Base-by-base conservation (phyloP, 345 rosid species). In the Linum usitatissimum region DNA sequence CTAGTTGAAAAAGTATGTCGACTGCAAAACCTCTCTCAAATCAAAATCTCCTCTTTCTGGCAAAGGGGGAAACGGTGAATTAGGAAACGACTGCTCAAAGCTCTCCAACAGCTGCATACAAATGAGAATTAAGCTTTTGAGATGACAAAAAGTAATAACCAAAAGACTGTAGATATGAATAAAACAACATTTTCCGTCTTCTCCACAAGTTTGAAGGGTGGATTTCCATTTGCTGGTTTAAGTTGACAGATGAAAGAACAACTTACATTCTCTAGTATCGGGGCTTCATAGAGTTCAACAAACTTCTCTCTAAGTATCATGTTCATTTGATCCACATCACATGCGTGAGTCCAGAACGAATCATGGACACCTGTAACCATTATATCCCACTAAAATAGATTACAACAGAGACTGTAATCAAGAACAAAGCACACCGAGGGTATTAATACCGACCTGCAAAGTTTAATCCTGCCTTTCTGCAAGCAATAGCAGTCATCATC, bases 311-410 rank as follows among this genome's bases (percentile, higher is more conserved):
- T 75, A 61, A 94, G 75, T 78, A 88, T 88, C 72, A 34, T 74
- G 80, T 88, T 94, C 83, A 94, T 66, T 76, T 65, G 73, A 72
- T 94, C 96, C 71, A 90, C 97, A 55, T 94, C 89, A 71, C 97
- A 82, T n/a, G 97, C 99, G 78, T 94, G 99, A 0, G 97, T 94
- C 99, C 99, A 94, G 60, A 82, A 94, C 17, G 99, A 94, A 83
- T 94, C 99, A 64, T 94, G 99, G 66, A 94, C 99, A 68, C 99
- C 97, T 90, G 87, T 65, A 67, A 42, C 64, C 78, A 73, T 39
- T 45, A 45, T 15, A 45, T 45, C 17, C 14, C 15, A 15, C 17
- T 10, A 6, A 15, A 23, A 45, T 12, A 10, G 4, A 45, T 45
- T 10, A 45, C 17, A 13, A 45, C 51, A 45, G 17, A 45, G 15